Percentiles rank a stretch among this genome's conserved stretches.
These are phyloP conservation scores for Dictyostelium brefeldianum DNA, from an alignment of 78 protist genomes.

Conservation along the genomic window DNA sequence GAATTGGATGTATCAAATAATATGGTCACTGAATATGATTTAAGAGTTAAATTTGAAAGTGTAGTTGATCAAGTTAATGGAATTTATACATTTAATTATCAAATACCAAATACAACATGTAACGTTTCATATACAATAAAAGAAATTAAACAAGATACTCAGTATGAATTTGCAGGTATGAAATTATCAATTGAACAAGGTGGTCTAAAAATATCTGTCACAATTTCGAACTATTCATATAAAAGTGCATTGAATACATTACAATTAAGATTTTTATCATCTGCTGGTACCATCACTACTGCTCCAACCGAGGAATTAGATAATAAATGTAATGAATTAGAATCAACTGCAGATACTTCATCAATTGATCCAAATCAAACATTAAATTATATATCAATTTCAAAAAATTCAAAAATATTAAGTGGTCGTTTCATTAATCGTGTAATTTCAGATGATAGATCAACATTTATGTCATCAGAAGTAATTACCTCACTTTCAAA, in stretches of 20 bases:
- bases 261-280: not conserved
- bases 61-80: too few relatives aligned
- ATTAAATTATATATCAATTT: not conserved
- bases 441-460: not conserved
- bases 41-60: not conserved
- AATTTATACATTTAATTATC: too few relatives aligned
- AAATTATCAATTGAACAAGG: not conserved
- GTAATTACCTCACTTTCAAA: not conserved
- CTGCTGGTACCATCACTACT: not conserved
- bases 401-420: not conserved
- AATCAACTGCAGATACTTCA: not conserved
- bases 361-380: not conserved
- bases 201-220: not conserved
- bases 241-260: not conserved
- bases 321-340: not conserved
- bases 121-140: too few relatives aligned
- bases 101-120: too few relatives aligned
- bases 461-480: not conserved
- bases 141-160: not conserved
- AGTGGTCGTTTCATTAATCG: not conserved
- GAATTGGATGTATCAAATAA: not conserved
- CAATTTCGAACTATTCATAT: not conserved
- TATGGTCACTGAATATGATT: not conserved
- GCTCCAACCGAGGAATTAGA: not conserved
- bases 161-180: not conserved